Evolutionary conservation across 2,329 filamentous ascomycete genomes (phyloP).

Genomic region (Claviceps sp.): DNA sequence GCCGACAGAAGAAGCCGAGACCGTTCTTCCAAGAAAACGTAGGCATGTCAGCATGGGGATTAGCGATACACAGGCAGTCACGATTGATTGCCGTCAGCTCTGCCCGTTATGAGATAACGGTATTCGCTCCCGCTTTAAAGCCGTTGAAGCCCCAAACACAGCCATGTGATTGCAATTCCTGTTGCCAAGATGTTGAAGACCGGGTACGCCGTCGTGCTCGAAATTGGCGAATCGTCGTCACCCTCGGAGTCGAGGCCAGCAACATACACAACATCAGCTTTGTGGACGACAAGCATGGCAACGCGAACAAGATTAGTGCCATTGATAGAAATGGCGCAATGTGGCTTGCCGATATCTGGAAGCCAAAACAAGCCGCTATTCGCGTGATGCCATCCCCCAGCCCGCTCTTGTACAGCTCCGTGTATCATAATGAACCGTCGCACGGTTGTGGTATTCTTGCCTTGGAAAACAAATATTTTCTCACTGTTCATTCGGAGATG

Average conservation of each 20-base stretch:
- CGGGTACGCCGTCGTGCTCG: conserved; percentile 27
- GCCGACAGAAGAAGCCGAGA: conserved; percentile 10
- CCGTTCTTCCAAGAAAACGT: conserved; percentile 68
- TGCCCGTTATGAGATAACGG: conserved; percentile 46
- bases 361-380: conserved; percentile 14
- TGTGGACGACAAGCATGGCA: conserved; percentile 29
- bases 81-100: conserved; percentile 75
- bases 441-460: conserved; percentile 37
- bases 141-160: background rate
- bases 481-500: conserved; percentile 19
- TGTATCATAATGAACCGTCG: conserved; percentile 15
- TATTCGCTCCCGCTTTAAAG: conserved; percentile 36
- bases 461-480: conserved; percentile 30
- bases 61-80: conserved; percentile 69
- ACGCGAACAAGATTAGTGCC: conserved; percentile 36
- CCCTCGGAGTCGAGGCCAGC: conserved; percentile 22
- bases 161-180: conserved; percentile 5
- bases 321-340: conserved; percentile 34
- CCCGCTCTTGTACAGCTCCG: conserved; percentile 15
- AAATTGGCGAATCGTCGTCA: conserved; percentile 37
- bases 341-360: conserved; percentile 42
- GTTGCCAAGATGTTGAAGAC: conserved; percentile 12
- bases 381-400: conserved; percentile 10
- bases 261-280: conserved; percentile 45
- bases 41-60: conserved; percentile 70